A percentile compares a stretch with the other conserved stretches of the same genome.
Evolutionary conservation across 805 yeast genomes (phyloP).

Genomic region (Spathaspora girioi): DNA sequence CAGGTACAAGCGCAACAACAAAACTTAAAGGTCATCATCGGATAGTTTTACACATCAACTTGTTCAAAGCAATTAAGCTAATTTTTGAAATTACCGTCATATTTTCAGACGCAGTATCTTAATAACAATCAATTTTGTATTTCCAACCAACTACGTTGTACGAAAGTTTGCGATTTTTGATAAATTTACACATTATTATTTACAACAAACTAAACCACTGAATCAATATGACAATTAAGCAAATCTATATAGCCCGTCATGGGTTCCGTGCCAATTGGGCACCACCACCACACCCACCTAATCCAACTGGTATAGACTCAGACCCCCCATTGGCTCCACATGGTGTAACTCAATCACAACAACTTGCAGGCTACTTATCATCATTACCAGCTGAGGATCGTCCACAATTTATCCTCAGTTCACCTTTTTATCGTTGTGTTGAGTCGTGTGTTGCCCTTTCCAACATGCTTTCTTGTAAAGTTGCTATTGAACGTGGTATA

Average conservation of each 20-base stretch:
- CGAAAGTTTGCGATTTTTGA: too few relatives aligned
- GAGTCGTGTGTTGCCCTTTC: constrained; percentile 78
- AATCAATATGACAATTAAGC: constrained; percentile 39
- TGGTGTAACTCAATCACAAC: constrained; percentile 84
- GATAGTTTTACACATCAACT: too few relatives aligned
- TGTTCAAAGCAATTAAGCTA: too few relatives aligned
- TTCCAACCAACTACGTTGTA: too few relatives aligned
- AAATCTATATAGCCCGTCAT: constrained; percentile 75
- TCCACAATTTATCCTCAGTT: constrained; percentile 69
- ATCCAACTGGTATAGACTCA: constrained; percentile 86
- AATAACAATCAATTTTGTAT: too few relatives aligned
- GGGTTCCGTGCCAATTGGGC: constrained; percentile 89
- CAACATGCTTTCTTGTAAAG: constrained; percentile 50
- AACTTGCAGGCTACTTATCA: constrained; percentile 59
- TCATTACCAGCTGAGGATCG: constrained; percentile 43
- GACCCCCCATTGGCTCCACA: constrained; percentile 87
- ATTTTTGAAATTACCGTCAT: too few relatives aligned
- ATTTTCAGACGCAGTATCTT: too few relatives aligned
- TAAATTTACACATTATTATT: too few relatives aligned
- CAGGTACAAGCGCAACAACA: not conserved
- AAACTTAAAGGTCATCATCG: too few relatives aligned
- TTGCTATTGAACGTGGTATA: constrained; percentile 74
- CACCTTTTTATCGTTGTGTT: constrained; percentile 88
- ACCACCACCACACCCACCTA: constrained; percentile 66
- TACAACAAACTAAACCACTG: too few relatives aligned